phyloP scores from a whole-genome alignment of 345 rosid genomes.

The Populus pruinosa region DNA sequence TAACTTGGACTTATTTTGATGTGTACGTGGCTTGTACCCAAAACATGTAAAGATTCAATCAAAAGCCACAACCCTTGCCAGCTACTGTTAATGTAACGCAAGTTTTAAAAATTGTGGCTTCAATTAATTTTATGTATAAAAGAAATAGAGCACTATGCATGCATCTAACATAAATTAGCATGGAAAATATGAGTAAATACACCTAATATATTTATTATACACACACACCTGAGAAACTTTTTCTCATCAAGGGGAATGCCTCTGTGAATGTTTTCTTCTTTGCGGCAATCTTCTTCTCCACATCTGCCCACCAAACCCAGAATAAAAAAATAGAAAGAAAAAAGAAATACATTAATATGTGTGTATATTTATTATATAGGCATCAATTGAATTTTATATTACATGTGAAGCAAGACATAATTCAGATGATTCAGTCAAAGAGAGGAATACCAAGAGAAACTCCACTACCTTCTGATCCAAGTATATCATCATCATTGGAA shows the following conservation, averaged over 20 bases:
- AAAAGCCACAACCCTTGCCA: conserved; percentile 1
- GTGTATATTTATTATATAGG: background rate
- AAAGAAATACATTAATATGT: too few relatives aligned
- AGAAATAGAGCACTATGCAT: background rate
- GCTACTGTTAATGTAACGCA: background rate
- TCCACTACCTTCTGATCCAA: conserved; percentile 25
- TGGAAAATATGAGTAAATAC: conserved; percentile 5
- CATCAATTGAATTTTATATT: background rate
- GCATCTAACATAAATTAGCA: background rate
- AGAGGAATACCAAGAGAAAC: conserved; percentile 29
- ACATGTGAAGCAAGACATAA: background rate
- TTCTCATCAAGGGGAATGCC: conserved; percentile 45
- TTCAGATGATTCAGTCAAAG: background rate
- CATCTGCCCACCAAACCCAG: conserved; percentile 37
- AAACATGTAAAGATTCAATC: background rate
- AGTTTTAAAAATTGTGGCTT: too few relatives aligned
- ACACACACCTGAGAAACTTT: conserved; percentile 64
- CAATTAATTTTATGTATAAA: background rate
- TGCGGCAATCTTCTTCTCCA: conserved; percentile 36
- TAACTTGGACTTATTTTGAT: conserved; percentile 10
- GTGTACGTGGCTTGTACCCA: conserved; percentile 17
- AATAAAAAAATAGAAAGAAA: background rate
- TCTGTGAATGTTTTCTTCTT: conserved; percentile 45
- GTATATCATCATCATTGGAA: conserved; percentile 32
- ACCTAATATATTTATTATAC: conserved; percentile 1